A percentile compares a stretch with the other conserved stretches of the same genome.
These are phyloP conservation scores for Diospyros lotus DNA, from an alignment of 148 eudicot species.

Conservation along the genomic window DNA sequence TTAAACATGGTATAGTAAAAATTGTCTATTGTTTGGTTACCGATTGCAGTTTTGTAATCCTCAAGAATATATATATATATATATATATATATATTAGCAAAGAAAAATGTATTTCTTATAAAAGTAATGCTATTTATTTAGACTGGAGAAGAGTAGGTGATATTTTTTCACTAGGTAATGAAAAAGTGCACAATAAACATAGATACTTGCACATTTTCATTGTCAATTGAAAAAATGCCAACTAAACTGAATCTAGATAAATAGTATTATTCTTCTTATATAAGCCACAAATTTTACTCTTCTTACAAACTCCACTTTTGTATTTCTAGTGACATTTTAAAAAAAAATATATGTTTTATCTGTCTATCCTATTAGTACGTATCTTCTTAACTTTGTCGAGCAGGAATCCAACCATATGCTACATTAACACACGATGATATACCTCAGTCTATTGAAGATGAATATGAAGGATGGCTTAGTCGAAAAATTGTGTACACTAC, in stretches of 20 bases:
- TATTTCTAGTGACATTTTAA: constrained; percentile 45
- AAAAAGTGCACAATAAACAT: too few species aligned
- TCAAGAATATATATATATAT: not conserved
- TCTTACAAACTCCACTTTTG: constrained; percentile 47
- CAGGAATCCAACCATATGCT: constrained; percentile 76
- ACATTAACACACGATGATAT: constrained; percentile 51
- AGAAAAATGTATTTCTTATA: too few species aligned
- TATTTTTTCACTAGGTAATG: too few species aligned
- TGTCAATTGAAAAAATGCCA: too few species aligned
- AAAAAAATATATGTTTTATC: constrained; percentile 9
- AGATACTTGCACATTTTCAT: too few species aligned
- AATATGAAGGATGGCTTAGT: constrained; percentile 67
- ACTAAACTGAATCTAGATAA: too few species aligned
- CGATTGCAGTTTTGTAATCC: not conserved
- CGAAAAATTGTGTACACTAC: constrained; percentile 37
- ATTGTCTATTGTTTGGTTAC: not conserved
- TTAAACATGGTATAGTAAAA: constrained; percentile 34
- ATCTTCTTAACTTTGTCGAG: not conserved
- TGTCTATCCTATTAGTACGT: not conserved
- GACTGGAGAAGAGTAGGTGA: too few species aligned
- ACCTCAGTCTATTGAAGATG: constrained; percentile 68
- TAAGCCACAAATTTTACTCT: not conserved
- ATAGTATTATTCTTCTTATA: too few species aligned
- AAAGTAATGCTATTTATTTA: too few species aligned
- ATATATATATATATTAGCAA: too few species aligned